Evolutionary conservation across 2,329 filamentous ascomycete genomes (phyloP).

Genomic region (Fusarium mangiferae): DNA sequence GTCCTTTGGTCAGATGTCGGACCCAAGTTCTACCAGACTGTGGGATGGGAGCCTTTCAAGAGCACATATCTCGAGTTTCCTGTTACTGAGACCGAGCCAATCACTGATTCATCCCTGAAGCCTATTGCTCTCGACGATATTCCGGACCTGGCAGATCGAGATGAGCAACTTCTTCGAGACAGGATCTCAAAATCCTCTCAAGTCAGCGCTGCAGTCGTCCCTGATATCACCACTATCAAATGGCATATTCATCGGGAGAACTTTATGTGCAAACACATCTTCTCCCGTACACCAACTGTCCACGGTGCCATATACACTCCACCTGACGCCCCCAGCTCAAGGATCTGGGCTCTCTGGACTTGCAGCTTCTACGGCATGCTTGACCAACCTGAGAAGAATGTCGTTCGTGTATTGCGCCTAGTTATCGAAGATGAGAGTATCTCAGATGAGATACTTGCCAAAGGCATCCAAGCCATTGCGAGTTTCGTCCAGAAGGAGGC

Average conservation of each 20-base stretch:
- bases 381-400: constrained; percentile 68
- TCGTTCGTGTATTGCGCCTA: constrained; percentile 74
- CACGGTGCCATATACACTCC: constrained; percentile 76
- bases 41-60: constrained; percentile 80
- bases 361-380: constrained; percentile 70
- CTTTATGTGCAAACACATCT: constrained; percentile 75
- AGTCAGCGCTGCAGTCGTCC: constrained; percentile 49
- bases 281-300: constrained; percentile 64
- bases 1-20: constrained; percentile 90
- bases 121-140: constrained; percentile 71
- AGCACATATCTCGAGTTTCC: constrained; percentile 77
- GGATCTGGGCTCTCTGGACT: constrained; percentile 81
- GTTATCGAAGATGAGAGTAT: constrained; percentile 67
- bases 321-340: constrained; percentile 56
- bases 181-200: constrained; percentile 55
- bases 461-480: constrained; percentile 71
- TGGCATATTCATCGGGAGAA: constrained; percentile 82
- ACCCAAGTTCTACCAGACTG: constrained; percentile 79
- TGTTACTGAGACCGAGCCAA: constrained; percentile 43
- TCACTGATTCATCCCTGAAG: constrained; percentile 43
- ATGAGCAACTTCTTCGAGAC: constrained; percentile 70
- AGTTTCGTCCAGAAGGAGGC: constrained; percentile 76
- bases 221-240: constrained; percentile 49
- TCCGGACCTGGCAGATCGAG: constrained; percentile 67
- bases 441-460: constrained; percentile 56